Percentiles rank a stretch among this genome's conserved stretches.
Conservation (phyloP, 768 basidiomycete genomes). For the Terana coerulea region DNA sequence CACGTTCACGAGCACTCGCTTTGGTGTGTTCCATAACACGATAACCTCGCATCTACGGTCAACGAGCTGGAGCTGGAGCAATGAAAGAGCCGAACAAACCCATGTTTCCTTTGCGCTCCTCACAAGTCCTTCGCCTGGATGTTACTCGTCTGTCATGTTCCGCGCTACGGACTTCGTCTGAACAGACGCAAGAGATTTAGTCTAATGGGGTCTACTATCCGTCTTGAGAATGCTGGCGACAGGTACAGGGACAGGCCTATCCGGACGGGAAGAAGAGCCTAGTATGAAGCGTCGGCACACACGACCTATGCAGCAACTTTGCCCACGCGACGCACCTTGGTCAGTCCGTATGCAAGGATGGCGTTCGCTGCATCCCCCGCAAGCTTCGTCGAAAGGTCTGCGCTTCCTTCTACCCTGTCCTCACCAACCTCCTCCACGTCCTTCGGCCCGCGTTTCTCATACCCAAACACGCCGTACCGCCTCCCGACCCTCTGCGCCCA, state of each 20-base stretch:
- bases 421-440: conserved; percentile 13
- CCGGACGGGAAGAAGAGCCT: conserved; percentile 14
- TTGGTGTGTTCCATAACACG: too few species aligned
- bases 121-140: neutral
- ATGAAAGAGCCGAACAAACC: neutral
- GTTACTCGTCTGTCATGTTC: neutral
- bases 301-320: neutral
- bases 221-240: conserved; percentile 13
- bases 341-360: conserved; percentile 74
- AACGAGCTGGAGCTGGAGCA: neutral
- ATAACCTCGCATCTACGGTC: too few species aligned
- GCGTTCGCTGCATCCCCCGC: conserved; percentile 82
- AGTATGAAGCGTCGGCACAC: neutral
- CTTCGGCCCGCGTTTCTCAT: conserved; percentile 44
- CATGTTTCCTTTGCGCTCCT: too few species aligned
- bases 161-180: neutral
- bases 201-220: conserved; percentile 13
- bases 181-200: conserved; percentile 5
- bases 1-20: too few species aligned
- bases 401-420: conserved; percentile 7
- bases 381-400: conserved; percentile 29
- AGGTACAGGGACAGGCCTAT: conserved; percentile 15
- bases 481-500: conserved; percentile 69
- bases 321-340: conserved; percentile 56
- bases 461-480: conserved; percentile 80